Evolutionary conservation across 208 protist genomes (phyloP).

Genomic region (Acanthamoeba castellanii): DNA sequence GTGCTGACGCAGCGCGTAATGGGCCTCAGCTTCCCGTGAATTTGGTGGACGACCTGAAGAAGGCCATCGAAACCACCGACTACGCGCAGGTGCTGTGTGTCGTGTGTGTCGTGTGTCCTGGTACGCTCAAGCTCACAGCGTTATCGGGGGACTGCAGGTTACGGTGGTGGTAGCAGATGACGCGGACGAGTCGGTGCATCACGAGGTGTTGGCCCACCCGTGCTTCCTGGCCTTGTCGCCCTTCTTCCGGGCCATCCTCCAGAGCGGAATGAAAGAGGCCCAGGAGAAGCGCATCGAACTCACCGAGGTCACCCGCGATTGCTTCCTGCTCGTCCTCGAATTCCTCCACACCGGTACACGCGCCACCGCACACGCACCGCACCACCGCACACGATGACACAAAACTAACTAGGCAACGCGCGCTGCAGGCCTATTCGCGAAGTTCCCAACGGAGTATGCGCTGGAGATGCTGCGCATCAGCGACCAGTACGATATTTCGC

Average conservation of each 20-base stretch:
- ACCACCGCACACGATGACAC: background rate
- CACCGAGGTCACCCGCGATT: background rate
- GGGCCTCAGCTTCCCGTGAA: background rate
- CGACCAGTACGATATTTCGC: slow-evolving; percentile 20
- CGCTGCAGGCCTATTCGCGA: background rate
- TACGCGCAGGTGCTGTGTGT: background rate
- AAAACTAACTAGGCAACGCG: background rate
- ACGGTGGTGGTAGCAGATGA: slow-evolving; percentile 18
- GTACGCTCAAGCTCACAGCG: no score
- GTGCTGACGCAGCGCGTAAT: background rate
- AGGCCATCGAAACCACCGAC: background rate
- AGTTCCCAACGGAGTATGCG: background rate
- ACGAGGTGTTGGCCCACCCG: slow-evolving; percentile 32
- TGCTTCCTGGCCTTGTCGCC: slow-evolving; percentile 37
- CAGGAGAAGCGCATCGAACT: slow-evolving; percentile 38
- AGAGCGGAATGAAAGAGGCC: slow-evolving; percentile 34
- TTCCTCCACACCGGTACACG: slow-evolving; percentile 21
- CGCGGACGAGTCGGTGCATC: background rate
- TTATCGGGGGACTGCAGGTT: background rate
- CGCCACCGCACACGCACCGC: background rate
- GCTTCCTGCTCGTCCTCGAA: background rate
- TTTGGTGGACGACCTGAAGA: background rate
- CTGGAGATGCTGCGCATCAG: slow-evolving; percentile 53
- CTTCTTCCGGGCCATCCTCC: slow-evolving; percentile 34
- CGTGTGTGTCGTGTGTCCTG: no score